Conservation (phyloP, 257 asterid genomes). For the Solanum phureja region DNA sequence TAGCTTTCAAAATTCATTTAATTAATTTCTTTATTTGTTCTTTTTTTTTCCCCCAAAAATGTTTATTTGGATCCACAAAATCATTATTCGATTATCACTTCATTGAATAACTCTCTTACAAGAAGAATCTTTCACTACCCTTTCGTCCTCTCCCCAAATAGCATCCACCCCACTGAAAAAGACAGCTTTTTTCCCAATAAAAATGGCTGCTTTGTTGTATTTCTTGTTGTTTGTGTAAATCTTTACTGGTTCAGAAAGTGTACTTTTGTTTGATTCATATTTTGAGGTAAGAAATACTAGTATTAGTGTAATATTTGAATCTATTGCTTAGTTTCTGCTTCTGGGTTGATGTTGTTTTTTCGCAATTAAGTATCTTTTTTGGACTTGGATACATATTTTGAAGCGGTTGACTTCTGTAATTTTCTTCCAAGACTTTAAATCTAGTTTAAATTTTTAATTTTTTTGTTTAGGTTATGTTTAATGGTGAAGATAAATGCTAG, state of each 20-base stretch:
- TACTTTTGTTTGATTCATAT: background rate
- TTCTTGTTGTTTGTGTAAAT: background rate
- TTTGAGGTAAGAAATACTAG: background rate
- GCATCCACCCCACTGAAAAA: background rate
- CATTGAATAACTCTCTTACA: background rate
- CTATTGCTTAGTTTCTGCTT: background rate
- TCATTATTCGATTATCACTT: background rate
- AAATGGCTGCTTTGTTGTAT: background rate
- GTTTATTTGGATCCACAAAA: background rate
- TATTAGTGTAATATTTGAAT: background rate
- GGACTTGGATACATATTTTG: background rate
- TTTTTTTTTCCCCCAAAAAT: background rate
- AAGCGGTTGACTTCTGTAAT: background rate
- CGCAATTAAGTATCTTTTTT: background rate
- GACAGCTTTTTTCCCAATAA: background rate
- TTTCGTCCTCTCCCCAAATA: background rate
- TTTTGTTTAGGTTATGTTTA: background rate
- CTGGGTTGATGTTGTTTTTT: background rate
- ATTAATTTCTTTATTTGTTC: background rate
- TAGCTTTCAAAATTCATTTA: background rate
- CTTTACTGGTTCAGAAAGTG: background rate
- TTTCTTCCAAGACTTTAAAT: background rate
- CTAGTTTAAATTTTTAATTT: background rate
- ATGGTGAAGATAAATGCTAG: background rate
- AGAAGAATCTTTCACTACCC: background rate